Evolutionary conservation across 164 flowering plant species (phyloP), one percentile per base, ranked within the genome.

Genomic region (Dillenia suffruticosa): DNA sequence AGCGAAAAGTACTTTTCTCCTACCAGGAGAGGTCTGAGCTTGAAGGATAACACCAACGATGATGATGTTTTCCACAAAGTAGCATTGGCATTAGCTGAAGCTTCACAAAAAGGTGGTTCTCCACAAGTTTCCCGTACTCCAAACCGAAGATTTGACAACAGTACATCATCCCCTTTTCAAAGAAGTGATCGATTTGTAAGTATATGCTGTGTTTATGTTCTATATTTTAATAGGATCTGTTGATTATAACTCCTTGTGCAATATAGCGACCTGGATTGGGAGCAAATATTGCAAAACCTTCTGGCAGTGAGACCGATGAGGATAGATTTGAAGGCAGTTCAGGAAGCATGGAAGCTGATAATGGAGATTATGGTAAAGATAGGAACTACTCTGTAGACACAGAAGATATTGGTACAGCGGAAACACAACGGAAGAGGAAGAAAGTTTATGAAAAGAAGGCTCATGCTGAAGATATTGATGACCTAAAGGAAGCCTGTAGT

Each of bases 31-130:
- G 81, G 78, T 14, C 54, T 69, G 54, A 81, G 75, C 63, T 56
- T 72, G 57, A 79, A 79, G 56, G 56, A 63, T 49, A 80, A 77
- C 78, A 71, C 76, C 52, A 69, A 69, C 69, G 88, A 83, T 60
- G 89, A 85, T 68, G 91, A 86, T 62, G 90, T 80, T 56, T 91
- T 80, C 43, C 92, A 82, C 63, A 81, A 67, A 49, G 88, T 80
- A 50, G 97, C 89, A 54, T 72, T 91, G 63, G 87, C 83, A 49
- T 73, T 94, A 74, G 81, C 96, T 1, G 84, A 78, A 73, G 99
- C 93, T 57, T 89, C 82, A 53, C 86, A 81, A 17, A 82, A 85
- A 70, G 92, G 81, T 61, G 87, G 83, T 54, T 87, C 97, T 65
- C 90, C 96, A 8, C 88, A 77, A 71, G 73, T 70, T 70, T 83